These are phyloP conservation scores for Alectoria sarmentosa DNA, from an alignment of 495 filamentous ascomycete species.

Conservation along the genomic window DNA sequence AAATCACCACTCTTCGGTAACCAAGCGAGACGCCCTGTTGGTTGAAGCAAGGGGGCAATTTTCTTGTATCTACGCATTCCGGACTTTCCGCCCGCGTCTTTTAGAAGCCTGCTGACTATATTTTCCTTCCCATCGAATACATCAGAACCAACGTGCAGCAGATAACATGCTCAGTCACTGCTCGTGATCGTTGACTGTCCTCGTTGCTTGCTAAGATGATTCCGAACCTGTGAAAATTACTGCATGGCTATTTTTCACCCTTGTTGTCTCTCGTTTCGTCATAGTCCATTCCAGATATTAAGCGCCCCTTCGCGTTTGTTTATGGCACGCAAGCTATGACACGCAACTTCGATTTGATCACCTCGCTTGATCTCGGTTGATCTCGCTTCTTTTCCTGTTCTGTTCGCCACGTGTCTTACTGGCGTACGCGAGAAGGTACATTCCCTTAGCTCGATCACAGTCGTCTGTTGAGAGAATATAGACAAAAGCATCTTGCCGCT, in stretches of 20 bases:
- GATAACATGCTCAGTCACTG: background rate
- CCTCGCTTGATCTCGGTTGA: conserved; percentile 2
- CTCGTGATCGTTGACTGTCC: background rate
- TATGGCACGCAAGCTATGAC: background rate
- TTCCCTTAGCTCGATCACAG: background rate
- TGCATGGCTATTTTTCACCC: background rate
- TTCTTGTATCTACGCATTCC: conserved; percentile 1
- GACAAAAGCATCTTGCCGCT: background rate
- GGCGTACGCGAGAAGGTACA: background rate
- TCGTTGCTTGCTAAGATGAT: background rate
- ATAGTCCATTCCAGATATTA: background rate
- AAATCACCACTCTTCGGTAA: background rate
- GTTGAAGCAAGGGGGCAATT: background rate
- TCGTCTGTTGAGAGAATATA: background rate
- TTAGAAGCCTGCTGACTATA: background rate
- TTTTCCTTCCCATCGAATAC: background rate
- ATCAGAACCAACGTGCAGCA: background rate
- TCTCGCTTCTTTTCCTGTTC: background rate
- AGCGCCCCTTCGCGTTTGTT: background rate
- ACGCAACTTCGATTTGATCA: background rate
- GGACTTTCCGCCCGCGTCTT: background rate
- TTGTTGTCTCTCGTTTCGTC: background rate
- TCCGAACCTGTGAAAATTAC: background rate
- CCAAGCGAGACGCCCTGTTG: background rate
- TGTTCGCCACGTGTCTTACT: background rate